Percentiles rank a stretch among this genome's conserved stretches.
Evolutionary conservation across 352 stramenopile species (phyloP).

Genomic region (Phytopythium montanum): DNA sequence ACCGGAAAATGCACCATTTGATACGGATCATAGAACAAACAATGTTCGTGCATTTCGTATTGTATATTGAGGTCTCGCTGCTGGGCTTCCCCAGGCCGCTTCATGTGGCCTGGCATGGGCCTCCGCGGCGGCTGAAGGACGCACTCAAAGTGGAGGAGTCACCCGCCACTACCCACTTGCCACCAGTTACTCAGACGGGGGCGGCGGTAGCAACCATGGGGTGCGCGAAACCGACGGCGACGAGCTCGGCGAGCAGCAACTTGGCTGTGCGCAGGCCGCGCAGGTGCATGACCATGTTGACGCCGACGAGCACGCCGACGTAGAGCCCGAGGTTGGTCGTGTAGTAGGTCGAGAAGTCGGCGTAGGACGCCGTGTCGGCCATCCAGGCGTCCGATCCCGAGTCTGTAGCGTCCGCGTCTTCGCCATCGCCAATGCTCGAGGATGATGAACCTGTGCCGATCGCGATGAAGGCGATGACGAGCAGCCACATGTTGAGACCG

Average conservation of each 20-base stretch:
- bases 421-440: conserved; percentile 11
- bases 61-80: too few relatives aligned
- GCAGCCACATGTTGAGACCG: conserved; percentile 61
- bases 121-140: too few relatives aligned
- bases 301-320: conserved; percentile 41
- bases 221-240: conserved; percentile 13
- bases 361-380: background rate
- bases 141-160: too few relatives aligned
- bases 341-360: conserved; percentile 30
- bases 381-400: conserved; percentile 5
- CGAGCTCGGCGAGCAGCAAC: conserved; percentile 24
- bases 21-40: background rate
- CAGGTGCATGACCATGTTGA: conserved; percentile 62
- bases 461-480: conserved; percentile 42
- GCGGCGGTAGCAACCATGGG: background rate
- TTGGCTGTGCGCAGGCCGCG: conserved; percentile 37
- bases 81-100: too few relatives aligned
- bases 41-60: too few relatives aligned
- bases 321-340: conserved; percentile 37
- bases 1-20: background rate
- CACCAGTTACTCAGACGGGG: background rate
- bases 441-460: conserved; percentile 14
- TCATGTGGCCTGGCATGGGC: too few relatives aligned
- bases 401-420: conserved; percentile 1
- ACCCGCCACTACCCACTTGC: too few relatives aligned